Evolutionary conservation across 2,329 filamentous ascomycete species (phyloP).

Genomic region (Ophiocordyceps sinensis): DNA sequence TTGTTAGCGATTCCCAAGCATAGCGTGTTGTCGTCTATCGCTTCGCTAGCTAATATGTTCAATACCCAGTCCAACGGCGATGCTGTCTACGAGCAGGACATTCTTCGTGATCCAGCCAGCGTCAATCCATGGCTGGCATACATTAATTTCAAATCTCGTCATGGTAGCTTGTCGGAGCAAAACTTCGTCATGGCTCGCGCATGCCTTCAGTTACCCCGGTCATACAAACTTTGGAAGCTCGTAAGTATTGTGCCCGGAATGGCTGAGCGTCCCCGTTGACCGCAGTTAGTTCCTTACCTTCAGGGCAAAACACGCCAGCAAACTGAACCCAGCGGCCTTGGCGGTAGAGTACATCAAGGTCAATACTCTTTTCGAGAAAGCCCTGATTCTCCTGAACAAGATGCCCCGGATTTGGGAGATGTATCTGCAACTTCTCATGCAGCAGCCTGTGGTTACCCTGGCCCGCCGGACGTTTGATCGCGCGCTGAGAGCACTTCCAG

Average conservation of each 20-base stretch:
- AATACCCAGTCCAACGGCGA: conserved; percentile 62
- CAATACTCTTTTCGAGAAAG: conserved; percentile 85
- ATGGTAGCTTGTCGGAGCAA: conserved; percentile 76
- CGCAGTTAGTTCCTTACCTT: conserved; percentile 62
- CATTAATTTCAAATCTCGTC: conserved; percentile 76
- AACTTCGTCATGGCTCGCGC: conserved; percentile 80
- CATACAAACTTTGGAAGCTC: conserved; percentile 98
- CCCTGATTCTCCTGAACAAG: conserved; percentile 88
- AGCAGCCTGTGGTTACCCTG: conserved; percentile 80
- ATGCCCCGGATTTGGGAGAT: conserved; percentile 99
- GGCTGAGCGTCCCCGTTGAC: background rate
- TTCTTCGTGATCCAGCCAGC: conserved; percentile 70
- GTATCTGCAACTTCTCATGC: conserved; percentile 80
- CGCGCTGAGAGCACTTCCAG: conserved; percentile 76
- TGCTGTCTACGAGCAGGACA: conserved; percentile 90
- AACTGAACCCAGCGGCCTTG: conserved; percentile 70
- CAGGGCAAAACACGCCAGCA: conserved; percentile 64
- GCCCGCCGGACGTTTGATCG: conserved; percentile 84
- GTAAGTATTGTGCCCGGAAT: conserved; percentile 24
- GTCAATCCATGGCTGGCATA: conserved; percentile 94
- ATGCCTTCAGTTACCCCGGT: conserved; percentile 76
- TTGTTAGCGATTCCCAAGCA: too few relatives aligned
- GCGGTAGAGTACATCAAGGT: conserved; percentile 79
- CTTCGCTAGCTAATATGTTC: background rate
- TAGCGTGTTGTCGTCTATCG: too few relatives aligned